Evolutionary conservation across 2,329 filamentous ascomycete species (phyloP), one percentile per base, ranked within the genome.

Genomic region (Clonostachys rosea): DNA sequence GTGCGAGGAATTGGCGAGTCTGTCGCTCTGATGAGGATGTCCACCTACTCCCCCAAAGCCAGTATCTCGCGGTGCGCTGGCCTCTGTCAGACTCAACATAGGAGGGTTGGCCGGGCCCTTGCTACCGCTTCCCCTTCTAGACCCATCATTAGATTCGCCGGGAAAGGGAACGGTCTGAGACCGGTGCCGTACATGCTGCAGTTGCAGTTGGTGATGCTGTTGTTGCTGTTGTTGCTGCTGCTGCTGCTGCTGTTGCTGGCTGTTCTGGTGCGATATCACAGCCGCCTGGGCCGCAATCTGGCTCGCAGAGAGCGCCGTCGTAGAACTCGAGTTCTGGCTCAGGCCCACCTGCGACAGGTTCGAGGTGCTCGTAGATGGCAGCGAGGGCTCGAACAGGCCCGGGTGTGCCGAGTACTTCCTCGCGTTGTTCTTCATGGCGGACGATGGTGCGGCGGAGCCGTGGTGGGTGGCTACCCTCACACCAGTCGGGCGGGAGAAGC

Each of bases 271-370:
- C 34, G 80, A 79, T 70, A 89, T 83, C 59, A 87, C 83, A 47
- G 88, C 88, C 10, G 87, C 83, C 65, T 91, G 87, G 16, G 87
- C 87, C 37, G 88, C 88, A 53, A 91, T 89, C 63, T 89, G 85
- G 64, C 86, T 89, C n/a, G 87, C 82, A 2, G 76, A 76, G 51
- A 81, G 65, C 24, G 71, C 63, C 12, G 64, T 54, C 40, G 58
- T 62, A 40, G 59, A 57, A 13, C 58, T 56, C 16, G 63, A 62
- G 40, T 67, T 68, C 66, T 65, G 83, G 47, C 69, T 66, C 64
- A 76, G 68, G 61, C 68, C 65, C 49, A 75, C 60, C 39, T 78
- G 73, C 24, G 73, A 73, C 46, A 78, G 68, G 60, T 78, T 83
- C 53, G 79, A 80, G 3, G 66, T 70, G 56, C 68, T 76, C 42